Base-by-base conservation (phyloP, 1,284 basidiomycete genomes). In the Puccinia novopanici region DNA sequence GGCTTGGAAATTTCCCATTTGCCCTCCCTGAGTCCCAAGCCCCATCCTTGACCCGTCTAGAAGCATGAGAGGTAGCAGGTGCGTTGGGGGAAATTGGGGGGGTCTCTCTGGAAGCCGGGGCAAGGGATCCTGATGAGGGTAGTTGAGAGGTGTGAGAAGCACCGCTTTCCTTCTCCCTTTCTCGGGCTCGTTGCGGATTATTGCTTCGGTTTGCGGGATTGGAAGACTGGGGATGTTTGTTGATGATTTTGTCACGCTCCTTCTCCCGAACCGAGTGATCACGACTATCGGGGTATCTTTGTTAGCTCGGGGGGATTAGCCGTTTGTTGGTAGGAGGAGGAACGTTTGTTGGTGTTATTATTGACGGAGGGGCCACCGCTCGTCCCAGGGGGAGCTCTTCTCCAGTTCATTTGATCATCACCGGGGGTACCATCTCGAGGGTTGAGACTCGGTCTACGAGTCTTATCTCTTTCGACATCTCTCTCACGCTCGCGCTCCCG, bases 1-100 rank as follows among this genome's bases (percentile, higher is more conserved):
- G 48, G 54, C 48, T 54, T 48, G 27, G 65, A 71, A 24, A 74
- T 74, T 30, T 80, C 78, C 78, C 78, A 80, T 67, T 80, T 80
- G 12, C 78, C 78, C 63, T 80, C 52, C 78, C 78, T 19, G 78
- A 63, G 50, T 80, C 78, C 78, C 78, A 80, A 10, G 55, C 57
- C 3, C 78, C 78, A 80, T 80, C 76, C n/a, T 79, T 79, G 52
- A 72, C 65, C 10, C 67, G 68, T 37, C 65, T 77, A 15, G 63
- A n/a, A 37, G 52, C 15, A 63, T 68, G 27, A 12, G 75, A 68
- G 34, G 57, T 54, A 3, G 54, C n/a, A 54, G 75, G 52, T 27
- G 70, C 48, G 40, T 45, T 24, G 1, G 50, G 37, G 24, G 57
- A 61, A 65, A 63, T 50, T 8, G 63, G 61, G 6, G 75, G 63